Evolutionary conservation across 208 protist species (phyloP).

Genomic region (Giardia duodenalis): DNA sequence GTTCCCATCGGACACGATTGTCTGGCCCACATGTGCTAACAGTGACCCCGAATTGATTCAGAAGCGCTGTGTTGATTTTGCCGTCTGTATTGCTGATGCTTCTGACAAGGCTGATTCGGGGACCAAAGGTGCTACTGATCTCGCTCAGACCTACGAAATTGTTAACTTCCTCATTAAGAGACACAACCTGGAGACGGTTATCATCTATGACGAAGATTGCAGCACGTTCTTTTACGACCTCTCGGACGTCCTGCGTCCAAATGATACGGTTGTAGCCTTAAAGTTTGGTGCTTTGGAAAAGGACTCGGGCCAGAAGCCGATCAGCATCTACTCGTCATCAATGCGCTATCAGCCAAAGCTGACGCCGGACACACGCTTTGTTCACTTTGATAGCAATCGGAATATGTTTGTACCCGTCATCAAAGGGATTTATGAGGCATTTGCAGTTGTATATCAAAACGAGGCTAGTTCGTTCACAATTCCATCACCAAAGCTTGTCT

Average conservation of each 20-base stretch:
- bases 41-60: neutral
- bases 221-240: neutral
- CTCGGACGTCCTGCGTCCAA: neutral
- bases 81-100: neutral
- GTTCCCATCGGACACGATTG: neutral
- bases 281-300: neutral
- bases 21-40: neutral
- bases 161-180: neutral
- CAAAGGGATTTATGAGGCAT: neutral
- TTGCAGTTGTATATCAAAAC: neutral
- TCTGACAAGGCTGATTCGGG: too few species aligned
- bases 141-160: neutral
- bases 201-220: neutral
- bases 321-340: neutral
- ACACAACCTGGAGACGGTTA: neutral
- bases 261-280: neutral
- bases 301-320: neutral
- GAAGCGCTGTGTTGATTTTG: slow-evolving; percentile 3
- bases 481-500: neutral
- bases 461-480: neutral
- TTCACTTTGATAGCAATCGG: neutral
- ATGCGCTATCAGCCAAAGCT: neutral
- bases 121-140: neutral
- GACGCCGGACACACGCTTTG: neutral
- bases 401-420: neutral